Evolutionary conservation across 805 yeast genomes (phyloP).

Genomic region (Candida bentonensis): DNA sequence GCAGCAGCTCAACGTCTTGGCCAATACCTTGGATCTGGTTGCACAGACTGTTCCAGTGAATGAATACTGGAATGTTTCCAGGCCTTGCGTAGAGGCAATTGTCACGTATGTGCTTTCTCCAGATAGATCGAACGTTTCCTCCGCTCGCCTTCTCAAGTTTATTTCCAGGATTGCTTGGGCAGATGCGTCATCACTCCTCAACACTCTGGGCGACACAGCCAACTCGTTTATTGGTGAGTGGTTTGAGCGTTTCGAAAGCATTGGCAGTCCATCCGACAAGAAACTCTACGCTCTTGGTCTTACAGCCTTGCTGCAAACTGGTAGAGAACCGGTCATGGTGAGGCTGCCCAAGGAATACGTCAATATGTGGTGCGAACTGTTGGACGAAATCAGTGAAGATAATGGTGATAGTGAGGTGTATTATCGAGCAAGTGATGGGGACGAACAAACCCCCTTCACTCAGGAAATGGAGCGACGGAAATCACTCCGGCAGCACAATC

Average conservation of each 20-base stretch:
- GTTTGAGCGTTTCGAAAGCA: slow-evolving; percentile 28
- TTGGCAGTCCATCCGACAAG: slow-evolving; percentile 63
- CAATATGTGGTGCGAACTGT: slow-evolving; percentile 34
- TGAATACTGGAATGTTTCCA: slow-evolving; percentile 3
- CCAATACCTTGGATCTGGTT: slow-evolving; percentile 8
- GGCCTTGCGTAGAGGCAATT: not conserved
- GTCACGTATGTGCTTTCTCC: not conserved
- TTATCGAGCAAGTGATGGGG: slow-evolving; percentile 8
- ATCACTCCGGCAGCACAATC: slow-evolving; percentile 28
- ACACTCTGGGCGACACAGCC: slow-evolving; percentile 1
- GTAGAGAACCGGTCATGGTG: slow-evolving; percentile 17
- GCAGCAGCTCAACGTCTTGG: slow-evolving; percentile 8
- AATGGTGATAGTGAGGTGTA: slow-evolving; percentile 32
- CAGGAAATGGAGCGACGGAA: slow-evolving; percentile 20
- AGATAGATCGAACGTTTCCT: not conserved
- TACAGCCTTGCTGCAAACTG: slow-evolving; percentile 33
- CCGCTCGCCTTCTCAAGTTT: slow-evolving; percentile 1
- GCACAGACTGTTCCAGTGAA: slow-evolving; percentile 8
- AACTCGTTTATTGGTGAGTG: slow-evolving; percentile 10
- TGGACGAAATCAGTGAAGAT: slow-evolving; percentile 65
- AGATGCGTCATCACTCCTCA: not conserved
- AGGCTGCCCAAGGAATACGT: slow-evolving; percentile 22
- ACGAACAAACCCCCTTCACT: slow-evolving; percentile 11
- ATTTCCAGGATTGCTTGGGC: not conserved
- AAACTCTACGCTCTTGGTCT: slow-evolving; percentile 56